Conservation (phyloP, 768 basidiomycete species). For the Omphalotus guepiniiformis region DNA sequence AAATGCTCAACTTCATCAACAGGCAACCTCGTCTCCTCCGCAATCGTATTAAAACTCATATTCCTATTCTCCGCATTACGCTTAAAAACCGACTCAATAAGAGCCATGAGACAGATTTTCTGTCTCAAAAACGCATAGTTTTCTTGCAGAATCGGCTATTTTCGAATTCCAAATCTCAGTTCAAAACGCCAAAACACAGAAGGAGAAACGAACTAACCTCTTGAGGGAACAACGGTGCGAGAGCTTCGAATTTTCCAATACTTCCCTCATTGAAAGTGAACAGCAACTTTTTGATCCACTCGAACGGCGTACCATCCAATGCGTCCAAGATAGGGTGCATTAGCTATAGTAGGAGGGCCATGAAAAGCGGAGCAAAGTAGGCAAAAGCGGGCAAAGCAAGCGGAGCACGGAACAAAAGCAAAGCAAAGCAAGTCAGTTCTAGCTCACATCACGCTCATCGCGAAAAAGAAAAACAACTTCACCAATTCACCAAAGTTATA, state of each 20-base stretch:
- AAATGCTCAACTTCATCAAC: conserved; percentile 93
- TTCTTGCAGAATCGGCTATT: conserved; percentile 83
- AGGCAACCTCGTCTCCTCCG: conserved; percentile 87
- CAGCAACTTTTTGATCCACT: conserved; percentile 90
- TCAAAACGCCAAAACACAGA: conserved; percentile 4
- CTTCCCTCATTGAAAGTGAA: conserved; percentile 97
- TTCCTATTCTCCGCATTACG: conserved; percentile 77
- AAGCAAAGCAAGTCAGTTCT: conserved; percentile 7
- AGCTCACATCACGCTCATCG: conserved; percentile 8
- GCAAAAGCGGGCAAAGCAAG: background rate
- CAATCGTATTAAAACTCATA: conserved; percentile 89
- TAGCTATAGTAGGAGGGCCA: conserved; percentile 54
- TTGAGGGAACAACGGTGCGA: conserved; percentile 80
- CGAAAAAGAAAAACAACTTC: conserved; percentile 20
- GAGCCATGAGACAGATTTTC: conserved; percentile 99
- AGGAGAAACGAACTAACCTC: conserved; percentile 55
- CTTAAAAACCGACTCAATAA: conserved; percentile 95
- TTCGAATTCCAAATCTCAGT: conserved; percentile 2
- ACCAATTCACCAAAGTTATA: conserved; percentile 99
- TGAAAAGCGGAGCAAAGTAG: background rate
- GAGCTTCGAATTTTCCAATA: conserved; percentile 93
- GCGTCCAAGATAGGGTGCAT: conserved; percentile 96
- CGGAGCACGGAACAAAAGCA: background rate
- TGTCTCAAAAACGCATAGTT: conserved; percentile 90
- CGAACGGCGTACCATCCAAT: conserved; percentile 75